Percentiles rank a stretch among this genome's conserved stretches.
phyloP scores from a whole-genome alignment of 208 protist genomes.

The Leishmania braziliensis region DNA sequence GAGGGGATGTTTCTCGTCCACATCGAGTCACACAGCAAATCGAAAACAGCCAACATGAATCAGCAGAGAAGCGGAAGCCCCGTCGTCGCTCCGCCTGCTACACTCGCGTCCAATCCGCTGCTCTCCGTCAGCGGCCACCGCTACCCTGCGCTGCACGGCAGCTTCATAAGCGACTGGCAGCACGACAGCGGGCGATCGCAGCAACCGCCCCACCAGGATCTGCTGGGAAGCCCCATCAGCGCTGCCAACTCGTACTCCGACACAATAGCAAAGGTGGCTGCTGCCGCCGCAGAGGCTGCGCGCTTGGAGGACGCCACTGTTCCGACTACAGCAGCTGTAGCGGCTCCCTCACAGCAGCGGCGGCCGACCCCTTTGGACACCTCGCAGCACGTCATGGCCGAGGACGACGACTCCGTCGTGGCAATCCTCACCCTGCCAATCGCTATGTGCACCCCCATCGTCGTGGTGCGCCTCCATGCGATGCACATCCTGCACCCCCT shows the following conservation, averaged over 20 bases:
- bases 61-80: not conserved
- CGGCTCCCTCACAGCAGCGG: not conserved
- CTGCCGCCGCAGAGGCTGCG: not conserved
- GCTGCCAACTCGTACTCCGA: not conserved
- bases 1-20: not conserved
- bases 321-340: not conserved
- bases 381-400: not conserved
- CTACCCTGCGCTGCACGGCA: conserved; percentile 11
- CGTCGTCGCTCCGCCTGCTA: not conserved
- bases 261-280: not conserved
- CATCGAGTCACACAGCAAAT: not conserved
- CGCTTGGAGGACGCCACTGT: not conserved
- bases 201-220: conserved; percentile 1
- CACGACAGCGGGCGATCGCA: not conserved
- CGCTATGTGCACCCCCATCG: conserved; percentile 28
- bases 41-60: not conserved
- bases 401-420: conserved; percentile 24
- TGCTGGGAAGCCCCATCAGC: not conserved
- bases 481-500: conserved; percentile 31
- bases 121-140: conserved; percentile 9
- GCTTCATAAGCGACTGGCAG: conserved; percentile 20
- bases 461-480: conserved; percentile 27
- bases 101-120: not conserved
- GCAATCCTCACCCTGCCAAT: conserved; percentile 23
- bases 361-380: not conserved